These are phyloP conservation scores for Parachaetomium inaequale DNA, from an alignment of 495 filamentous ascomycete species.

Conservation along the genomic window DNA sequence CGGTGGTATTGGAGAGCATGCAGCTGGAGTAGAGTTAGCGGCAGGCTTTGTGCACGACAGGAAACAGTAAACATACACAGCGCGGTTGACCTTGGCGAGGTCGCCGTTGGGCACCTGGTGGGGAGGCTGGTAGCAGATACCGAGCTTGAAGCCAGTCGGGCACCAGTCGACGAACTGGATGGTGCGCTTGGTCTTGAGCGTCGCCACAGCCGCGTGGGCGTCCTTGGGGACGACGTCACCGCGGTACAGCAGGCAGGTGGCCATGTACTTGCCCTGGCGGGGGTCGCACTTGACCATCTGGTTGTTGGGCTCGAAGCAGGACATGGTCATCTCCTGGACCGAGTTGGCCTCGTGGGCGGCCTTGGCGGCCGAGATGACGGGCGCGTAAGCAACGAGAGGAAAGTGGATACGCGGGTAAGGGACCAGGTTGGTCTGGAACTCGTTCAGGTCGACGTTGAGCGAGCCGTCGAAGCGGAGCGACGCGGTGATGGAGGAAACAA, in stretches of 20 bases:
- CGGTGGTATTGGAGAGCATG: constrained; percentile 99
- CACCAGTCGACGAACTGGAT: constrained; percentile 99
- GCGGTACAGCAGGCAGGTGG: constrained; percentile 95
- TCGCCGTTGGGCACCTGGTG: constrained; percentile 94
- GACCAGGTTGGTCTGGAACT: constrained; percentile 99
- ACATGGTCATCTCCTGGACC: constrained; percentile 82
- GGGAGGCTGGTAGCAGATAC: constrained; percentile 98
- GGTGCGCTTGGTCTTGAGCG: constrained; percentile 96
- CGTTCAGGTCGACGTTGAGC: constrained; percentile 98
- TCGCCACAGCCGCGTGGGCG: constrained; percentile 82
- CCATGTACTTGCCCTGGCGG: constrained; percentile 99
- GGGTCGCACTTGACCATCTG: constrained; percentile 99
- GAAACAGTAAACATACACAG: constrained; percentile 66
- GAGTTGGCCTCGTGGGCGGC: constrained; percentile 93
- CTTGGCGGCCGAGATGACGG: constrained; percentile 89
- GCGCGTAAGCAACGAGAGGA: constrained; percentile 93
- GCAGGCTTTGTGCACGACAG: constrained; percentile 2
- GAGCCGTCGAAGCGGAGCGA: constrained; percentile 98
- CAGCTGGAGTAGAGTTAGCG: constrained; percentile 52
- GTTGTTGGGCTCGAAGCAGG: constrained; percentile 75
- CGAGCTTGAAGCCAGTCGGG: constrained; percentile 99
- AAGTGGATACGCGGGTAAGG: constrained; percentile 99
- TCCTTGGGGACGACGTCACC: constrained; percentile 98
- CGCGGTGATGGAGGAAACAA: constrained; percentile 97
- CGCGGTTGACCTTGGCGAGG: constrained; percentile 93